A percentile compares a stretch with the other conserved stretches of the same genome.
Conservation (phyloP, 345 rosid species). For the Linum lewisii region DNA sequence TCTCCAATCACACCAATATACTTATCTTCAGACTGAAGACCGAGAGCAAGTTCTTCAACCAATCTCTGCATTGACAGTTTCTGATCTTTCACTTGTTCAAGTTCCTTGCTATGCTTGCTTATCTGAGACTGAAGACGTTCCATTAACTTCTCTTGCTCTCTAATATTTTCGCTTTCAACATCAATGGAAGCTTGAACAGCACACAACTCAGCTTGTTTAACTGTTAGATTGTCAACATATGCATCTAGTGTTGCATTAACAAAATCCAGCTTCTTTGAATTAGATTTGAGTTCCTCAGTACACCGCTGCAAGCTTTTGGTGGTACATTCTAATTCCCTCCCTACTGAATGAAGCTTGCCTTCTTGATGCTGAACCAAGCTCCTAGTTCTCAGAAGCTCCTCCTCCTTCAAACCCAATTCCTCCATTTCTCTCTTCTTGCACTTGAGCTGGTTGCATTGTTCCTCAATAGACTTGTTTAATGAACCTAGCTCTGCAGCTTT, state of each 20-base stretch:
- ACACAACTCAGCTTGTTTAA: not conserved
- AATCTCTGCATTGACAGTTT: not conserved
- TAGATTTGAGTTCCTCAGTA: conserved; percentile 5
- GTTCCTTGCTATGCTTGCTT: not conserved
- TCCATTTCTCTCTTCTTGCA: no score
- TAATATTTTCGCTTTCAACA: not conserved
- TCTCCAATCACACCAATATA: not conserved
- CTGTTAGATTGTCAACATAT: not conserved
- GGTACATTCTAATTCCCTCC: conserved; percentile 2
- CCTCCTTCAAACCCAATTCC: not conserved
- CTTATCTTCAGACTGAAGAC: not conserved
- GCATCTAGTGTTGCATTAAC: not conserved
- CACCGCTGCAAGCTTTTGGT: not conserved
- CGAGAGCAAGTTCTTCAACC: not conserved
- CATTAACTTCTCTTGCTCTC: no score
- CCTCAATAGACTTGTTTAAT: not conserved
- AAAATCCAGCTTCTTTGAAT: conserved; percentile 15
- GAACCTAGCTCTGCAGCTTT: not conserved
- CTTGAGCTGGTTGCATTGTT: no score
- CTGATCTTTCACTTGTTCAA: not conserved
- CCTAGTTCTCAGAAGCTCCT: conserved; percentile 13
- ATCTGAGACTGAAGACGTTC: no score
- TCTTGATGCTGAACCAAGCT: not conserved
- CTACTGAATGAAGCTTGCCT: not conserved
- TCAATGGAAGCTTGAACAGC: conserved; percentile 1